Conservation (phyloP, 2,329 filamentous ascomycete genomes). For the Curvularia sp. region DNA sequence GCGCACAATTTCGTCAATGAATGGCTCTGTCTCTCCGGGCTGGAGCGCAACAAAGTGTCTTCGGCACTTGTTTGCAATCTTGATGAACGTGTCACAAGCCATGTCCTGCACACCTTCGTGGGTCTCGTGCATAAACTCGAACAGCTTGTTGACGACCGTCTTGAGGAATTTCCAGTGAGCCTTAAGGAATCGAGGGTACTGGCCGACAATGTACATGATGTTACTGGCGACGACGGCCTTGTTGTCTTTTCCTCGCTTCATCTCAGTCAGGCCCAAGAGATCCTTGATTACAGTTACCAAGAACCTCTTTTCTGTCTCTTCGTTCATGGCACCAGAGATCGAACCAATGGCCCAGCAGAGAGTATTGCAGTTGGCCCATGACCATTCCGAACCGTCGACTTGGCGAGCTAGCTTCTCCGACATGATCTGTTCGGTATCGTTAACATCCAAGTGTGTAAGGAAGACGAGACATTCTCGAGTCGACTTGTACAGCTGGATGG, state of each 20-base stretch:
- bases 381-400: conserved; percentile 96
- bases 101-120: conserved; percentile 99
- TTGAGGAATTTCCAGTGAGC: conserved; percentile 99
- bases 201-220: conserved; percentile 99
- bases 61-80: conserved; percentile 97
- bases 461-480: conserved; percentile 97
- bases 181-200: conserved; percentile 97
- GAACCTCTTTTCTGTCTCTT: conserved; percentile 98
- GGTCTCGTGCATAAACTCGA: conserved; percentile 99
- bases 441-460: conserved; percentile 93
- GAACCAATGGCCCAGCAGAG: conserved; percentile 99
- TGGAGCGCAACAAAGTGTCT: conserved; percentile 96
- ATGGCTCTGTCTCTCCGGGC: conserved; percentile 91
- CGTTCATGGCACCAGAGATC: conserved; percentile 98
- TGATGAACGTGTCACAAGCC: conserved; percentile 99
- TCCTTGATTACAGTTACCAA: conserved; percentile 99
- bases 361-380: conserved; percentile 99
- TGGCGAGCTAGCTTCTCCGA: conserved; percentile 96
- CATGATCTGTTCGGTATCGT: conserved; percentile 99
- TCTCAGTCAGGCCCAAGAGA: conserved; percentile 92
- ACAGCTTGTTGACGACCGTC: conserved; percentile 99
- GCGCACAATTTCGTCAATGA: conserved; percentile 97
- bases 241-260: conserved; percentile 99
- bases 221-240: conserved; percentile 99
- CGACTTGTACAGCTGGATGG: conserved; percentile 98